Conservation (phyloP, 306 rosid species). For the Pyrus pyrifolia region DNA sequence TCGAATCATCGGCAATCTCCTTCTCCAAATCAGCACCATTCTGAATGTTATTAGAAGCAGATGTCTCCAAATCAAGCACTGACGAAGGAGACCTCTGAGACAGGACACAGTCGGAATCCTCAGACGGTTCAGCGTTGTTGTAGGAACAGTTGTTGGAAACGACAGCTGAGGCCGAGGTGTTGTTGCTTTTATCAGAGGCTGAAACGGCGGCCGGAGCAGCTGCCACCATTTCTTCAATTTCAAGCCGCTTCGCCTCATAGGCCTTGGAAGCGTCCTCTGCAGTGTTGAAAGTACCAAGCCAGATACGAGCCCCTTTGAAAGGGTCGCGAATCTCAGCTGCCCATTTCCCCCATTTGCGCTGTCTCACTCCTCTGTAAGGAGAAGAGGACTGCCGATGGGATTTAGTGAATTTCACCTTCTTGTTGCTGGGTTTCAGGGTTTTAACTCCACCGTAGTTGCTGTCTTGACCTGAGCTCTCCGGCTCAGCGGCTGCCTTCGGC, state of each 20-base stretch:
- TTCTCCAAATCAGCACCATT: slow-evolving; percentile 14
- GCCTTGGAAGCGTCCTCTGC: slow-evolving; percentile 69
- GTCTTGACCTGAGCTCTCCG: slow-evolving; percentile 33
- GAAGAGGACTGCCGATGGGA: slow-evolving; percentile 23
- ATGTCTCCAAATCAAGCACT: slow-evolving; percentile 50
- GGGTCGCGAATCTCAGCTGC: slow-evolving; percentile 96
- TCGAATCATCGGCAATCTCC: slow-evolving; percentile 9
- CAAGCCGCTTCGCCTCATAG: slow-evolving; percentile 47
- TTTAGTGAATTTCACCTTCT: slow-evolving; percentile 25
- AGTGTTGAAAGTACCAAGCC: slow-evolving; percentile 80
- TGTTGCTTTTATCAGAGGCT: slow-evolving; percentile 17
- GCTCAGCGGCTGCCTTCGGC: not conserved
- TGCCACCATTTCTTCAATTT: slow-evolving; percentile 35
- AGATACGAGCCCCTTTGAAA: slow-evolving; percentile 32
- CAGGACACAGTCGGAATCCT: slow-evolving; percentile 28
- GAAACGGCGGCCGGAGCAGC: slow-evolving; percentile 5
- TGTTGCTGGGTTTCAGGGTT: slow-evolving; percentile 8
- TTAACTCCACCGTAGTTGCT: slow-evolving; percentile 23
- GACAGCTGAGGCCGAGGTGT: slow-evolving; percentile 7
- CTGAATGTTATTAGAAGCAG: slow-evolving; percentile 21
- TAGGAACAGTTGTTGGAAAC: slow-evolving; percentile 2
- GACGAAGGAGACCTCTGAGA: slow-evolving; percentile 55
- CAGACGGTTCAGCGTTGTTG: not conserved
- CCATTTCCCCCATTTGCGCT: slow-evolving; percentile 86
- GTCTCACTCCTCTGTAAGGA: slow-evolving; percentile 63